Evolutionary conservation across 306 rosid species (phyloP).

Genomic region (Vachellia collinsii): DNA sequence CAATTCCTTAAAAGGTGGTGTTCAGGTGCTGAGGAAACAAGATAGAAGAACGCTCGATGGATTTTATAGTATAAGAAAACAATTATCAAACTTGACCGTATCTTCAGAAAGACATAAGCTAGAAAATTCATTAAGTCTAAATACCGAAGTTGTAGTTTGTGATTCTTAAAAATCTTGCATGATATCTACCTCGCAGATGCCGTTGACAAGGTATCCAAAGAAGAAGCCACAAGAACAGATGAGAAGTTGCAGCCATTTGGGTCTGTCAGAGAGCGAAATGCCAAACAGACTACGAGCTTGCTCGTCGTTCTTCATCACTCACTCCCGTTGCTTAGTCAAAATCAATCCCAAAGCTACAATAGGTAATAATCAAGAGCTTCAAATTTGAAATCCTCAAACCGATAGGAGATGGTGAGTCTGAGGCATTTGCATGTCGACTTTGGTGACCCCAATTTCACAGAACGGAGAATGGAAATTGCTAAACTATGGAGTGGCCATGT

Average conservation of each 20-base stretch:
- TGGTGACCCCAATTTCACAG: slow-evolving; percentile 13
- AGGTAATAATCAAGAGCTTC: not conserved
- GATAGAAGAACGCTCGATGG: not conserved
- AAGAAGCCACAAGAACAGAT: slow-evolving; percentile 93
- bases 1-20: slow-evolving; percentile 26
- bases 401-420: not conserved
- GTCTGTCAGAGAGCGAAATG: slow-evolving; percentile 83
- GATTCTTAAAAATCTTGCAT: not conserved
- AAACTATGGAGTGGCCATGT: slow-evolving; percentile 22
- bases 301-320: slow-evolving; percentile 75
- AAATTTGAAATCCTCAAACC: slow-evolving; percentile 6
- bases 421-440: slow-evolving; percentile 61
- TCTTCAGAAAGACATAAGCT: not conserved
- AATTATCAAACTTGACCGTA: slow-evolving; percentile 13
- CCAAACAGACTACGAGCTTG: slow-evolving; percentile 82
- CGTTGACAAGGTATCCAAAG: slow-evolving; percentile 95
- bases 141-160: not conserved
- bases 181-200: slow-evolving; percentile 80
- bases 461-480: slow-evolving; percentile 28
- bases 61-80: slow-evolving; percentile 29
- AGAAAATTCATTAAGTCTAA: not conserved
- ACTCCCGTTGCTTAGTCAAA: not conserved
- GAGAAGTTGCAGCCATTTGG: slow-evolving; percentile 91
- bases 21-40: not conserved
- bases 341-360: slow-evolving; percentile 6